Evolutionary conservation across 257 asterid genomes (phyloP).

Genomic region (Oldenlandia corymbosa): DNA sequence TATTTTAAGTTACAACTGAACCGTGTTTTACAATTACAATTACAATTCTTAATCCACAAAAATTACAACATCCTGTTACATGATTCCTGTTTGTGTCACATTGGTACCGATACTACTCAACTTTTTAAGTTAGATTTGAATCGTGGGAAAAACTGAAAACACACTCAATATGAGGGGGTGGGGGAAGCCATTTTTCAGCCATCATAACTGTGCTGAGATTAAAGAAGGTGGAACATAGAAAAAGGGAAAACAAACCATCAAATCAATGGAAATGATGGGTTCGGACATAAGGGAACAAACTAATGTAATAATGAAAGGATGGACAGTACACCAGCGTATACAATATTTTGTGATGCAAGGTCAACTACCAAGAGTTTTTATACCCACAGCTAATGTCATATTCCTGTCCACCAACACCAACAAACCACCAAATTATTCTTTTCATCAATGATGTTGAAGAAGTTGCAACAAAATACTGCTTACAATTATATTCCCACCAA

Average conservation of each 20-base stretch:
- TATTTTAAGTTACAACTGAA: too few species aligned
- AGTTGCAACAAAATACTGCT: not conserved
- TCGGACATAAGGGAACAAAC: not conserved
- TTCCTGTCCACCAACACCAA: conserved; percentile 13
- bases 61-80: too few species aligned
- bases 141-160: too few species aligned
- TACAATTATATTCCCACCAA: not conserved
- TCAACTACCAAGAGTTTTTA: conserved; percentile 16
- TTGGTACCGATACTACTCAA: too few species aligned
- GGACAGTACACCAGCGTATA: not conserved
- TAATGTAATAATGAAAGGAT: not conserved
- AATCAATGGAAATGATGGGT: not conserved
- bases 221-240: not conserved
- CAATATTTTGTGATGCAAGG: not conserved
- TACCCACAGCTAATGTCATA: conserved; percentile 11
- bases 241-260: not conserved
- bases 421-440: conserved; percentile 10
- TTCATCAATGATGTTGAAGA: conserved; percentile 3
- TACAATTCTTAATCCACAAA: too few species aligned
- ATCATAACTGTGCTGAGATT: not conserved
- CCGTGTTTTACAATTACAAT: too few species aligned
- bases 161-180: too few species aligned
- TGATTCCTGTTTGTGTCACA: too few species aligned
- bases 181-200: not conserved
- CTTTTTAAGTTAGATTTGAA: too few species aligned